Evolutionary conservation across 345 rosid species (phyloP), one percentile per base, ranked within the genome.

Genomic region (Nasturtium officinale): DNA sequence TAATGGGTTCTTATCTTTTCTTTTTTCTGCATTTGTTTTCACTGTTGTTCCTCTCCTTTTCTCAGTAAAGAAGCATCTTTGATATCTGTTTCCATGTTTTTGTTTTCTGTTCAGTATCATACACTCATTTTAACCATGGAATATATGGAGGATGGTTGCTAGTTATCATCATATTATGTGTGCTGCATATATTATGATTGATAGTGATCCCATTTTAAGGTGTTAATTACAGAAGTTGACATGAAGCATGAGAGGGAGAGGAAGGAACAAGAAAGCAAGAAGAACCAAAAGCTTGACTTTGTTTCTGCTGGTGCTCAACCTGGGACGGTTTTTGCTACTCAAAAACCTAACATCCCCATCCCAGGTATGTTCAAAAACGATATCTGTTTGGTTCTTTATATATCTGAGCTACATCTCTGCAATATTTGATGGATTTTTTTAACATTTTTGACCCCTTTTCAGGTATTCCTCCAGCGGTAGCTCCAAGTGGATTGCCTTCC

Each of bases 191-290:
- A 5, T 23, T 46, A 26, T 45, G 23, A 40, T 25, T 5, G 29
- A 2, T 32, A 13, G 18, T 25, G 28, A 70, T 56, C 20, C 5
- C n/a, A 20, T 20, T 37, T 28, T 5, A 9, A 9, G 11, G 11
- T 78, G 73, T 72, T 29, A 11, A 71, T 60, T 53, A 65, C 88
- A 95, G 98, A 95, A 80, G 82, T 79, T 72, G 90, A 82, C 65
- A 90, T 87, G 97, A 88, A 83, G 69, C 76, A 81, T 60, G 97
- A 95, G 75, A 85, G 82, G 78, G 99, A 91, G 79, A 89, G 94
- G 81, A 90, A 83, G 82, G 97, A 91, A 43, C 94, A 83, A 76
- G 98, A 91, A 76, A 83, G 80, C 80, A 91, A 89, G 85, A 90
- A 72, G 83, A 90, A 81, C 21, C 94, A 85, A 65, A 91, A 83